Percentiles rank a stretch among this genome's conserved stretches.
Evolutionary conservation across 108 stramenopile species (phyloP).

Genomic region (Nitzschia sp.): DNA sequence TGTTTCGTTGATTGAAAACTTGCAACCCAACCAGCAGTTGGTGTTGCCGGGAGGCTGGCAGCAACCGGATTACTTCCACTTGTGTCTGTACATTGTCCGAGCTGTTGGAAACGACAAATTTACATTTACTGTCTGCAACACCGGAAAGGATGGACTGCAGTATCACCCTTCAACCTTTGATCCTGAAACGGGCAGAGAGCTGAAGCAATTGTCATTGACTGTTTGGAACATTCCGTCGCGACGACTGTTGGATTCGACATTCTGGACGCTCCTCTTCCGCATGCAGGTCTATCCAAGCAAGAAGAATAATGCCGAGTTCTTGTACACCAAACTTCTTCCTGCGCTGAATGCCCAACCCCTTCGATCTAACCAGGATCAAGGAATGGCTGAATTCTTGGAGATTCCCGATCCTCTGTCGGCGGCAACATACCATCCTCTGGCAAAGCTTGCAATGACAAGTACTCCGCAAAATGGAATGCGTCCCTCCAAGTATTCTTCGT

Average conservation of each 20-base stretch:
- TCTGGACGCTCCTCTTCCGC: slow-evolving; percentile 89
- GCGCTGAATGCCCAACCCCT: slow-evolving; percentile 82
- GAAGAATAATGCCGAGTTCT: slow-evolving; percentile 77
- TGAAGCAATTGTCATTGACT: slow-evolving; percentile 85
- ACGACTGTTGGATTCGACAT: slow-evolving; percentile 79
- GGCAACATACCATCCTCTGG: slow-evolving; percentile 76
- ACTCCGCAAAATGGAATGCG: slow-evolving; percentile 61
- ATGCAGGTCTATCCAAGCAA: slow-evolving; percentile 90
- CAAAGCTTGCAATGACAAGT: slow-evolving; percentile 74
- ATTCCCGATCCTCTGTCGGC: slow-evolving; percentile 63
- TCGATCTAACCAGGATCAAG: slow-evolving; percentile 77
- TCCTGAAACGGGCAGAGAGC: slow-evolving; percentile 71
- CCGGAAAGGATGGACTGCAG: slow-evolving; percentile 83
- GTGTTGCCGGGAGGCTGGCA: slow-evolving; percentile 92
- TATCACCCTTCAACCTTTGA: slow-evolving; percentile 88
- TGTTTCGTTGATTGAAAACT: slow-evolving; percentile 77
- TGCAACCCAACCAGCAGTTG: slow-evolving; percentile 76
- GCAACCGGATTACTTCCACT: slow-evolving; percentile 72
- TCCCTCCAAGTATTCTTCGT: slow-evolving; percentile 62
- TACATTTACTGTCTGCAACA: slow-evolving; percentile 86
- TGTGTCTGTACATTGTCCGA: slow-evolving; percentile 85
- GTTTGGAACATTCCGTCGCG: slow-evolving; percentile 84
- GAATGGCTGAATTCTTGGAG: slow-evolving; percentile 77
- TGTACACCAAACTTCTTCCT: slow-evolving; percentile 86
- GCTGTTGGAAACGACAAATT: slow-evolving; percentile 72